phyloP scores from a whole-genome alignment of 176 grass and related monocot genomes.

The Secale cereale region DNA sequence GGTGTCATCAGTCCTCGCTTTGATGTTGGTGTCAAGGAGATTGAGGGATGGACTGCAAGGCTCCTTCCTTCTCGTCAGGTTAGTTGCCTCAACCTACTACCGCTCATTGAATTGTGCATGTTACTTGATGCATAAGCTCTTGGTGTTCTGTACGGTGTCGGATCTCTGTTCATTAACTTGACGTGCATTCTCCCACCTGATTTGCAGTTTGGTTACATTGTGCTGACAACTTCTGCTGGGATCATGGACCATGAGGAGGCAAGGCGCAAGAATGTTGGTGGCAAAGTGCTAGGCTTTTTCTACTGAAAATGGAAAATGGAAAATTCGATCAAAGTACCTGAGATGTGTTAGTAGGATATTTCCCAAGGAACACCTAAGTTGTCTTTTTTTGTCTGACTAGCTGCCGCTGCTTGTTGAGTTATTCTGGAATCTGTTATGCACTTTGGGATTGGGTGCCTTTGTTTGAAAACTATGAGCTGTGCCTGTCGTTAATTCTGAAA shows the following conservation, averaged over 20 bases:
- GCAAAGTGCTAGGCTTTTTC: constrained; percentile 67
- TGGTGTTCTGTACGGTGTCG: neutral
- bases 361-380: constrained; percentile 2
- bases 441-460: neutral
- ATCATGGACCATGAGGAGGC: constrained; percentile 74
- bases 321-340: neutral
- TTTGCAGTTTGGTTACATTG: constrained; percentile 65
- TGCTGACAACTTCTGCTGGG: constrained; percentile 66
- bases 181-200: neutral
- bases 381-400: constrained; percentile 15
- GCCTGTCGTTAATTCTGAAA: constrained; percentile 2
- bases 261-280: constrained; percentile 58
- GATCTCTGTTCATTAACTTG: neutral
- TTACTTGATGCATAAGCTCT: neutral
- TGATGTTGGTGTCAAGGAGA: constrained; percentile 72
- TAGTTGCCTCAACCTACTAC: neutral
- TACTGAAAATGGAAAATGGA: constrained; percentile 31
- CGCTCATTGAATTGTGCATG: neutral
- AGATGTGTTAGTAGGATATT: constrained; percentile 20
- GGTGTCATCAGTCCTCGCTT: constrained; percentile 69
- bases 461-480: constrained; percentile 20
- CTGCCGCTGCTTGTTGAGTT: neutral
- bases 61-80: constrained; percentile 63
- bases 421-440: constrained; percentile 8
- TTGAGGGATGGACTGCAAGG: constrained; percentile 61